phyloP scores from a whole-genome alignment of 2,329 filamentous ascomycete species.

The Xylogone sp. region DNA sequence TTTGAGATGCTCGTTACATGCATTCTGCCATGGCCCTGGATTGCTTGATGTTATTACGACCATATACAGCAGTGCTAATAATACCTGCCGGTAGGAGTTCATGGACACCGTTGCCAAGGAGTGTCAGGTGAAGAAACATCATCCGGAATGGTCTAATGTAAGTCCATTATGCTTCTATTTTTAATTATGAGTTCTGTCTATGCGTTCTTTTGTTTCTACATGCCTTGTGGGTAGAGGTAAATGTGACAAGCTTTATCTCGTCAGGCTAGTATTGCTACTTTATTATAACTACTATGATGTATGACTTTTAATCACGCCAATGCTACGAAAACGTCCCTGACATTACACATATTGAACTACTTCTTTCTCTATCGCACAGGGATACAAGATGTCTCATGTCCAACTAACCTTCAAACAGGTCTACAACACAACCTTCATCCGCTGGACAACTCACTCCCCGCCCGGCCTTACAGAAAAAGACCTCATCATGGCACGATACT shows the following conservation, averaged over 20 bases:
- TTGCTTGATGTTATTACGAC: too few species aligned
- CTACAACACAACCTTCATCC: slow-evolving; percentile 66
- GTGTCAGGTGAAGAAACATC: slow-evolving; percentile 65
- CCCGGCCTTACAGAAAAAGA: slow-evolving; percentile 63
- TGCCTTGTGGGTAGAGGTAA: too few species aligned
- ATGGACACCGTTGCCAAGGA: slow-evolving; percentile 69
- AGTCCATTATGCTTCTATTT: slow-evolving; percentile 24
- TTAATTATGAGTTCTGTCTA: too few species aligned
- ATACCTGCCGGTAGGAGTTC: slow-evolving; percentile 51
- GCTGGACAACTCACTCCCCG: slow-evolving; percentile 71
- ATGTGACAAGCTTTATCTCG: too few species aligned
- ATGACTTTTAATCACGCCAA: not conserved
- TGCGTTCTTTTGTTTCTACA: not conserved
- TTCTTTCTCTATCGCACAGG: not conserved
- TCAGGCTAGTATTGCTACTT: not conserved
- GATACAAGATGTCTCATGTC: too few species aligned
- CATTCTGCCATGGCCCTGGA: not conserved
- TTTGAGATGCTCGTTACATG: too few species aligned
- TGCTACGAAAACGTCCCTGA: not conserved
- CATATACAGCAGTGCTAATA: not conserved
- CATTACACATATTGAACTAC: not conserved
- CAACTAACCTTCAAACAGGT: slow-evolving; percentile 39
- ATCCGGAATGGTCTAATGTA: slow-evolving; percentile 75
- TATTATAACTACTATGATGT: not conserved
- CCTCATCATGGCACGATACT: slow-evolving; percentile 56